Evolutionary conservation across 345 rosid genomes (phyloP), one percentile per base, ranked within the genome.

Genomic region (Lepidium didymum): DNA sequence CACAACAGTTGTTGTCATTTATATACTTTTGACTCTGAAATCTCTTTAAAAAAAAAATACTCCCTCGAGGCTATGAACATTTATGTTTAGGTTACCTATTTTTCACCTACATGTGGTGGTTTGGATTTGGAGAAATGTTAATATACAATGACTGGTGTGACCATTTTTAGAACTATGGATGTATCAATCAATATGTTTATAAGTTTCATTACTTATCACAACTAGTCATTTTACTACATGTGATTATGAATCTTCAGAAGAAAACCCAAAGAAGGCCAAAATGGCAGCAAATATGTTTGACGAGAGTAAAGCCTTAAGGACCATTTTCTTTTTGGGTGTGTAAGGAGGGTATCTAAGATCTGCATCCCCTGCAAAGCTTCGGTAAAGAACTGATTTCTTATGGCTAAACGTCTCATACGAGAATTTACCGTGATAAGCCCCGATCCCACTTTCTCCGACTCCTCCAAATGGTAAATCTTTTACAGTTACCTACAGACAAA

Each of bases 341-440:
- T 88, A 93, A 5, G 97, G 97, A 16, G 96, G 96, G 40, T 93
- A 88, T 80, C 97, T 83, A 23, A 79, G 3, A n/a, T 80, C 49
- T 14, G 82, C 4, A 64, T 93, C 97, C 13, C 90, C 94, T 0
- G 43, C 64, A 29, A 88, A 90, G 63, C 90, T 79, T 61, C 92
- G 70, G 67, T 84, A 81, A 0, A 88, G 61, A 50, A 93, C 92
- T 40, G 85, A 83, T 75, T 93, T 93, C 81, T 87, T 85, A 68
- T 93, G 97, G 78, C 94, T 88, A 77, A 90, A 93, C n/a, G 89
- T 79, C 41, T 90, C 96, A 66, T 85, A 93, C 37, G 98, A 90
- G 75, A 78, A 88, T 34, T 93, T 83, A 2, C 97, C 97, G 19
- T 93, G 97, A 81, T 93, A 93, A 0, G 87, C 69, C 23, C 97